Base-by-base conservation (phyloP, 768 basidiomycete species). In the Leccinum boreale region DNA sequence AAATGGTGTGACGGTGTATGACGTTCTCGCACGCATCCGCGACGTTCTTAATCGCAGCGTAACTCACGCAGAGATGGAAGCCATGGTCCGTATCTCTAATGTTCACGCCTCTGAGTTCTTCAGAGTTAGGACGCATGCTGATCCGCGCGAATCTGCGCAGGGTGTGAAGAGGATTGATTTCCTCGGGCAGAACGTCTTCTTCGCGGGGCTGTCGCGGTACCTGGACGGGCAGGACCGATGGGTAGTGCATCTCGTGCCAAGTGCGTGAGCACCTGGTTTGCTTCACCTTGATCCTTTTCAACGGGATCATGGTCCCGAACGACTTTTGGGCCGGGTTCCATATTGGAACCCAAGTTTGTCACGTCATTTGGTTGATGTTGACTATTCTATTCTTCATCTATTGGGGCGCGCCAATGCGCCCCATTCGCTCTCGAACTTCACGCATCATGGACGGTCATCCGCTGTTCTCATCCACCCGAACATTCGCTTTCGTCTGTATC, bases 101-200 rank as follows among this genome's bases (percentile, higher is more conserved):
- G 59, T 49, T 52, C 42, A 44, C 54, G 70, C 62, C 60, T 63
- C 67, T 57, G 67, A 70, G 21, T 72, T 62, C 44, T 73, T 70
- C 58, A 61, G 70, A 62, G 65, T 60, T 47, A 56, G 70, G 60
- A 63, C 68, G 11, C 44, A 26, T 53, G 53, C 68, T 64, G 72
- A 72, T 58, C 70, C 65, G 65, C 62, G 68, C 64, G 74, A 77
- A 67, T 69, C 62, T 66, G 62, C 58, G 61, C 76, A 77, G 65
- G 76, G 76, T 8, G 58, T 77, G 26, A 77, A 75, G 67, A 61
- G 74, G 64, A 67, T 77, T 26, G 76, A 77, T 60, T 74, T 75
- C 62, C 67, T 77, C 58, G 73, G 74, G 31, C 65, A 60, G 2
- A 65, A 67, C 21, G 57, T 66, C 39, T 58, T 55, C 26, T 77